Conservation (phyloP, 192 early-diverging fungal species). For the Podila horticola region DNA sequence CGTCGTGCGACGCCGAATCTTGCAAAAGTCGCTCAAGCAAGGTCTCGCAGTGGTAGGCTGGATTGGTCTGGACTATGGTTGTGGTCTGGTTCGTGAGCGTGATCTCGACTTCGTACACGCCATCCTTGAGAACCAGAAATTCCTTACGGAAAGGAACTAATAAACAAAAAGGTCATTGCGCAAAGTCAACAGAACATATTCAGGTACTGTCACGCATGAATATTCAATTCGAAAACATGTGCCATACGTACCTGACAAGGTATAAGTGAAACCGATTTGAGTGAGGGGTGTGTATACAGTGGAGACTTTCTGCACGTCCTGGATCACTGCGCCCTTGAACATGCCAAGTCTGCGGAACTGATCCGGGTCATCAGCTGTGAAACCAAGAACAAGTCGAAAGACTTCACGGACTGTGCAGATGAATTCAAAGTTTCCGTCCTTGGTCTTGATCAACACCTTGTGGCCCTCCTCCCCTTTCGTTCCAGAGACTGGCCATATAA, state of each 20-base stretch:
- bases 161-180: background rate
- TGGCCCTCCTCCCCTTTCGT: background rate
- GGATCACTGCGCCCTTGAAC: background rate
- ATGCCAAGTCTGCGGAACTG: background rate
- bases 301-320: background rate
- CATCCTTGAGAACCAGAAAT: background rate
- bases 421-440: background rate
- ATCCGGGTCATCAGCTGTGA: background rate
- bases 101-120: background rate
- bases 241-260: background rate
- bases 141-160: background rate
- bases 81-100: background rate
- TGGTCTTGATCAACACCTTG: background rate
- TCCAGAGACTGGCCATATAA: background rate
- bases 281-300: background rate
- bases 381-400: background rate
- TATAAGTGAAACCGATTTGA: background rate
- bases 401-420: background rate
- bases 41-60: slow-evolving; percentile 11
- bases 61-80: background rate
- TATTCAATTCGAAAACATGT: background rate
- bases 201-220: no score
- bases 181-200: background rate
- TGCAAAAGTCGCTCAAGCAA: slow-evolving; percentile 20
- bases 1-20: slow-evolving; percentile 15